Base-by-base conservation (phyloP, 495 filamentous ascomycete species). In the Aspergillus biplanus region DNA sequence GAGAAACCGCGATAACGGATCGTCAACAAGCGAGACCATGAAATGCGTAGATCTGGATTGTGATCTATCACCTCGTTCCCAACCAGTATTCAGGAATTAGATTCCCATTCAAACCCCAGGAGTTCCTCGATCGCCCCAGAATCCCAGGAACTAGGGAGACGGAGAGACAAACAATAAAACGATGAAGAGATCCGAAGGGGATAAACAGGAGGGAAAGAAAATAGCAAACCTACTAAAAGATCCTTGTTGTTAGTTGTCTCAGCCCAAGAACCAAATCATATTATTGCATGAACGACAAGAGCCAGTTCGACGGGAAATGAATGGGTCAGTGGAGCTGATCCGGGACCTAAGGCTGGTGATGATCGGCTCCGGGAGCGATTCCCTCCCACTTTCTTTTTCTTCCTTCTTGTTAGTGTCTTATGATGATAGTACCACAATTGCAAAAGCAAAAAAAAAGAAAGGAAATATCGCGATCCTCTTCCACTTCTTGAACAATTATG, bases 221-320 rank as follows among this genome's bases (percentile, higher is more conserved):
- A 49, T 3, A 21, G 21, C n/a, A 9, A 44, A 44, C 7, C 7
- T 7, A n/a, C 47, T 7, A 50, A 9, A 50, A 50, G 16, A n/a
- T 18, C 21, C 9, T 18, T 44, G 39, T 11, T 5, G 21, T 27
- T 27, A 27, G 39, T 44, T 44, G 39, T 44, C 39, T 44, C 8
- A 44, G 39, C 39, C 39, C 8, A 44, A 4, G 37, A 39, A 39
- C 8, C 21, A 27, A 50, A 21, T 50, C 18, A 27, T 50, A 27
- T 27, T 27, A 50, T 31, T 50, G 47, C 47, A 50, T 27, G 34
- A 46, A 57, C 55, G 55, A 44, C 34, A 42, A 16, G 31, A 39
- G n/a, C 34, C 21, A 33, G 35, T 33, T 42, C 13, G 46, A 18
- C 13, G 37, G 8, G 37, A 39, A 27, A 39, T 39, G 37, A 39